Evolutionary conservation across 148 eudicot species (phyloP), one percentile per base, ranked within the genome.

Genomic region (Beta vulgaris): DNA sequence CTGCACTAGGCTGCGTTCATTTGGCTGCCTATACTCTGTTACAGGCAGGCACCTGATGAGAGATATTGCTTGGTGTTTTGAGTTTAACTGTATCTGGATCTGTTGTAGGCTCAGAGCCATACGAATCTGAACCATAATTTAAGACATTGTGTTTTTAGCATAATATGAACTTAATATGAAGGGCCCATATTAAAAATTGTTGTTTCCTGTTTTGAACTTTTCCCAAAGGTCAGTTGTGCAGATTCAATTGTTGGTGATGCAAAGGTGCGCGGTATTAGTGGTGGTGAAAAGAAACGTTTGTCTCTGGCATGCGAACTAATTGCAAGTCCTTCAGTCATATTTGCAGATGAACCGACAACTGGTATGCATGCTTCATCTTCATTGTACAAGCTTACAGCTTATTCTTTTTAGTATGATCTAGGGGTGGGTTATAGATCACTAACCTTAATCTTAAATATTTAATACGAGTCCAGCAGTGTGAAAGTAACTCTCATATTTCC

Each of bases 281-380:
- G 99, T 1, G 99, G 99, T 73, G 99, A 95, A 84, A 95, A 88
- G 88, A 95, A 95, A 78, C 91, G 99, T 64, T 78, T 95, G 78
- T 85, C 98, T 77, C 69, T 95, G 82, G 99, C 98, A 36, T 95
- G 99, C 74, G 99, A 95, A 74, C 86, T 95, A 53, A 95, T 95
- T 77, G 97, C 99, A 71, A 95, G 98, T 77, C 99, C 99, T 44
- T 95, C 99, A 0, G 97, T 92, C 80, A 91, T 95, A 78, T 95
- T 95, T 85, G 99, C 99, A 68, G 99, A 95, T 87, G 99, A 95
- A 80, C 99, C 99, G 7, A 95, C 99, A 32, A 92, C 98, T 62
- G 99, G 98, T 91, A 84, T 64, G 80, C 54, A 15, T 78, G 42
- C 73, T 75, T 78, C 79, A 37, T 71, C 39, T 43, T 59, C 32